Percentiles rank a stretch among this genome's conserved stretches.
phyloP scores from a whole-genome alignment of 352 stramenopile genomes.

The Pythium inflatum region DNA sequence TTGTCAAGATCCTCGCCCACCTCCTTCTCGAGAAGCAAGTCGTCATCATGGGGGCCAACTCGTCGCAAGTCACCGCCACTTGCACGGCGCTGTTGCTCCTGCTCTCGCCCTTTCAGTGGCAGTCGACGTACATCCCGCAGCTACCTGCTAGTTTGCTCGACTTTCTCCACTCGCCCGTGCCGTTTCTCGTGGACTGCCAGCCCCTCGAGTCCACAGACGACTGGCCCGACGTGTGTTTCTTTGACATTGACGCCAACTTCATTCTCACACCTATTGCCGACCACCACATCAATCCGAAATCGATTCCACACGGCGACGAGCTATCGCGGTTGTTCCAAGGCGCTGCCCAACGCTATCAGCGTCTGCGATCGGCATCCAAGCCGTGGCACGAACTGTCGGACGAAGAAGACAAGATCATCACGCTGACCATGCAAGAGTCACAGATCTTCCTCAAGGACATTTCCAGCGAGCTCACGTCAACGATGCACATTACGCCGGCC shows the following conservation, averaged over 20 bases:
- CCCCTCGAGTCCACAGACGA: constrained; percentile 62
- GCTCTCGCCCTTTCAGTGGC: constrained; percentile 83
- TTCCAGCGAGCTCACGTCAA: constrained; percentile 71
- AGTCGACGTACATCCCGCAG: constrained; percentile 88
- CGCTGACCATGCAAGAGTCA: constrained; percentile 68
- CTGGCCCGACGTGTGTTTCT: constrained; percentile 85
- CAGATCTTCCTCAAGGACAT: constrained; percentile 73
- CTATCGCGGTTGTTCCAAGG: constrained; percentile 64
- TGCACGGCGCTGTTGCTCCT: constrained; percentile 74
- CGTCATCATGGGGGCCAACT: constrained; percentile 72
- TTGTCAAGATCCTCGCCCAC: constrained; percentile 72
- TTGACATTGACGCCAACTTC: constrained; percentile 68
- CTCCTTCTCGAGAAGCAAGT: constrained; percentile 85
- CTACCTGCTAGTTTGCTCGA: constrained; percentile 71
- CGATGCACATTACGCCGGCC: constrained; percentile 47
- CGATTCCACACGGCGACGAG: constrained; percentile 64
- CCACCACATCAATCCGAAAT: constrained; percentile 48
- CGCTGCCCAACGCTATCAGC: constrained; percentile 50
- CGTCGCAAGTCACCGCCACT: constrained; percentile 65
- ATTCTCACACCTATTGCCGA: constrained; percentile 53
- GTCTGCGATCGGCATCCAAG: constrained; percentile 47
- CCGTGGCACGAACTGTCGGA: constrained; percentile 83
- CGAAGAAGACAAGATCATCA: constrained; percentile 79
- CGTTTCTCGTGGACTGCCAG: constrained; percentile 78
- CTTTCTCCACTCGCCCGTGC: constrained; percentile 85